Evolutionary conservation across 805 yeast species (phyloP).

Genomic region (Candida sphagnicola): DNA sequence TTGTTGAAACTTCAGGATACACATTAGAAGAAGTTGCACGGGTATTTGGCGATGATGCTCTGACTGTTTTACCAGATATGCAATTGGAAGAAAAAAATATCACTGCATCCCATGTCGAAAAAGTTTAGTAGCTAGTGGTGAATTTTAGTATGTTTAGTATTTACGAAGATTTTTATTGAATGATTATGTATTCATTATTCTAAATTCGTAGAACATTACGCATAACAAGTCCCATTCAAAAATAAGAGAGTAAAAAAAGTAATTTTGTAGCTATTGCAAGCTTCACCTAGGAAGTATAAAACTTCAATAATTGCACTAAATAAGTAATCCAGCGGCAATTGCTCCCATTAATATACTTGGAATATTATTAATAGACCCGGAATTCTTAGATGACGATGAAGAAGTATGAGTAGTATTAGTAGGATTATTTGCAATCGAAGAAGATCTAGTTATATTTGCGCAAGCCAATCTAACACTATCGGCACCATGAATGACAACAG

Average conservation of each 20-base stretch:
- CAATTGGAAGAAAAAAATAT: not conserved
- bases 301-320: not conserved
- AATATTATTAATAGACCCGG: not conserved
- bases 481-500: conserved; percentile 33
- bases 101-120: not conserved
- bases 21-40: conserved; percentile 31
- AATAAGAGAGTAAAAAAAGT: too few species aligned
- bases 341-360: not conserved
- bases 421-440: not conserved
- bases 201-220: too few species aligned
- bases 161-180: too few species aligned
- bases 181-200: too few species aligned
- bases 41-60: conserved; percentile 21
- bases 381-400: not conserved
- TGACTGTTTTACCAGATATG: not conserved
- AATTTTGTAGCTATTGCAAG: too few species aligned
- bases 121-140: too few species aligned
- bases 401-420: not conserved
- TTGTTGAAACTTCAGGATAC: conserved; percentile 30
- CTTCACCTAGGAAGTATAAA: not conserved
- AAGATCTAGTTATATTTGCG: conserved; percentile 29
- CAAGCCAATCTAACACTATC: conserved; percentile 34
- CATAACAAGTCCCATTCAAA: too few species aligned
- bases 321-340: not conserved
- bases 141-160: too few species aligned